These are phyloP conservation scores for Dryas drummondii DNA, from an alignment of 306 rosid genomes.

Conservation along the genomic window DNA sequence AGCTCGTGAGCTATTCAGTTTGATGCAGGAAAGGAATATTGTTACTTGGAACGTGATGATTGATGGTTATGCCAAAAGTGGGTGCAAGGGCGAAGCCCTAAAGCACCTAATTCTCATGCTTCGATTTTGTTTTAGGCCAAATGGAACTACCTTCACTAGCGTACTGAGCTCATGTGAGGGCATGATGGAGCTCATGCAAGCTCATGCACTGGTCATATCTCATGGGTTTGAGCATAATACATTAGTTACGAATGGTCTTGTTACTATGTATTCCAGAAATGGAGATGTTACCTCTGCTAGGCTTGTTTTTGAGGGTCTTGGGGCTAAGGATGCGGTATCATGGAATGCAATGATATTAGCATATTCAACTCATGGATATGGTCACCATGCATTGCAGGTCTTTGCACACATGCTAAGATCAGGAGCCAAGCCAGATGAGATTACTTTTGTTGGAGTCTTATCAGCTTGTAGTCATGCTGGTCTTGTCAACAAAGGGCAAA, in stretches of 20 bases:
- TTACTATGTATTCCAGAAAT: slow-evolving; percentile 43
- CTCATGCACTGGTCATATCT: slow-evolving; percentile 32
- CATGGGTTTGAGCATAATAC: slow-evolving; percentile 43
- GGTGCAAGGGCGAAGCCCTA: slow-evolving; percentile 31
- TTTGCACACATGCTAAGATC: slow-evolving; percentile 41
- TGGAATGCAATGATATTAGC: slow-evolving; percentile 49
- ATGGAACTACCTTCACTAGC: slow-evolving; percentile 34
- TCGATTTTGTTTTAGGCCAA: slow-evolving; percentile 39
- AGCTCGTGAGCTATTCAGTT: slow-evolving; percentile 40
- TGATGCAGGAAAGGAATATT: slow-evolving; percentile 40
- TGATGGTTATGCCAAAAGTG: slow-evolving; percentile 38
- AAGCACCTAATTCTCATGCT: slow-evolving; percentile 37
- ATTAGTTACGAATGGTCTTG: slow-evolving; percentile 38
- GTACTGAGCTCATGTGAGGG: slow-evolving; percentile 38
- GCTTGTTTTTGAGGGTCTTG: slow-evolving; percentile 40
- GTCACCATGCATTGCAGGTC: slow-evolving; percentile 43
- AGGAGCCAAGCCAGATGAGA: slow-evolving; percentile 37
- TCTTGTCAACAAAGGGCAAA: slow-evolving; percentile 46
- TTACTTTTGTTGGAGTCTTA: slow-evolving; percentile 47
- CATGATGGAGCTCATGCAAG: slow-evolving; percentile 45
- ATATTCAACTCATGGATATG: slow-evolving; percentile 43
- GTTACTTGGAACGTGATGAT: slow-evolving; percentile 44
- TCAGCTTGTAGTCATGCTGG: slow-evolving; percentile 52
- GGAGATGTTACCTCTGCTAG: slow-evolving; percentile 42
- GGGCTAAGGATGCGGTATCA: slow-evolving; percentile 40